These are phyloP conservation scores for Podaxis carcinomalis DNA, from an alignment of 768 basidiomycete genomes.

Conservation along the genomic window DNA sequence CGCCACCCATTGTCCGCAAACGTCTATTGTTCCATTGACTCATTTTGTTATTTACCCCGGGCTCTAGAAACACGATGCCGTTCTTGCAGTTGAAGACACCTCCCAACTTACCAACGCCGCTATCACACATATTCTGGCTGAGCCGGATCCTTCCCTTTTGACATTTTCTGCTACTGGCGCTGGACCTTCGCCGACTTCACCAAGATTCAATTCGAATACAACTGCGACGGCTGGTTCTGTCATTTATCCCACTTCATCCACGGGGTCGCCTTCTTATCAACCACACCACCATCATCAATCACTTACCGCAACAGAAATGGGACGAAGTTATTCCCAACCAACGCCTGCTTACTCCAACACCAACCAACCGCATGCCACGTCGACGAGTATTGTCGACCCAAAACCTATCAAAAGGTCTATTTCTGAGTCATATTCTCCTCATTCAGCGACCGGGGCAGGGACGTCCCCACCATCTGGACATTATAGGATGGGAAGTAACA, in stretches of 20 bases:
- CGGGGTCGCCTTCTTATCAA: neutral
- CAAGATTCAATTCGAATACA: neutral
- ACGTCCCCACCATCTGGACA: slow-evolving; percentile 15
- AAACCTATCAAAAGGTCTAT: slow-evolving; percentile 19
- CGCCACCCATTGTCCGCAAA: slow-evolving; percentile 19
- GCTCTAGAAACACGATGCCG: slow-evolving; percentile 38
- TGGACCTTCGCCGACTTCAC: neutral
- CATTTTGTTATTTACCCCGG: slow-evolving; percentile 17
- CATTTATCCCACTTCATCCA: neutral
- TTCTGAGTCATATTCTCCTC: slow-evolving; percentile 28
- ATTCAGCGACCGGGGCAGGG: slow-evolving; percentile 14
- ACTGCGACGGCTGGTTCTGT: slow-evolving; percentile 4
- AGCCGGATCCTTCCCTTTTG: slow-evolving; percentile 18
- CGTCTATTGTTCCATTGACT: neutral
- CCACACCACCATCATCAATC: neutral
- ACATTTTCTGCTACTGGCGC: neutral
- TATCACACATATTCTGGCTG: slow-evolving; percentile 31
- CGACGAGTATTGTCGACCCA: slow-evolving; percentile 1
- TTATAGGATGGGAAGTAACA: slow-evolving; percentile 22
- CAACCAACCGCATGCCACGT: slow-evolving; percentile 2
- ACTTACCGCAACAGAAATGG: slow-evolving; percentile 3
- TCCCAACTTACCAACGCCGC: slow-evolving; percentile 38
- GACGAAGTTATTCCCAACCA: slow-evolving; percentile 7
- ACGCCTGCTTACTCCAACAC: neutral
- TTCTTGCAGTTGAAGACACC: slow-evolving; percentile 41